These are phyloP conservation scores for Trichoderma asperellum DNA, from an alignment of 2,329 filamentous ascomycete species.

Conservation along the genomic window DNA sequence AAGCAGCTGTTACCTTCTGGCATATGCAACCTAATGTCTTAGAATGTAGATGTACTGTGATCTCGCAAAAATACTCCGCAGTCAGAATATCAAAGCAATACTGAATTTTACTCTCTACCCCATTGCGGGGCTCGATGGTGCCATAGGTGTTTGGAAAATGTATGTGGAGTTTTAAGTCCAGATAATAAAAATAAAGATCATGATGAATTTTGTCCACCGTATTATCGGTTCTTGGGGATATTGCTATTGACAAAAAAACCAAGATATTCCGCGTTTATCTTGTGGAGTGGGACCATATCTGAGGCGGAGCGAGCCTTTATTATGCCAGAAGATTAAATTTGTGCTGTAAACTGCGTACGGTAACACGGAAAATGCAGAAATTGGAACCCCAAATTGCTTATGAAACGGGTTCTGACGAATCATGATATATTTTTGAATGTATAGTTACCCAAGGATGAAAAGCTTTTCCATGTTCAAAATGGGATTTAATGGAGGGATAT, in stretches of 20 bases:
- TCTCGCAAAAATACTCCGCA: neutral
- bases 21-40: neutral
- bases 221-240: neutral
- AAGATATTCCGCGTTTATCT: neutral
- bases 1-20: neutral
- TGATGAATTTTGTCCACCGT: neutral
- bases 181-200: neutral
- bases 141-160: neutral
- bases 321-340: neutral
- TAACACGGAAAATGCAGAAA: too few species aligned
- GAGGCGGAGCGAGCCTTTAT: neutral
- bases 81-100: neutral
- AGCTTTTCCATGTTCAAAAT: too few species aligned
- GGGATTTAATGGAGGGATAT: too few species aligned
- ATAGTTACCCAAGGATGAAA: too few species aligned
- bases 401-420: too few species aligned
- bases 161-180: neutral
- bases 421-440: too few species aligned
- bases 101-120: neutral
- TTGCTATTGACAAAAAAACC: neutral
- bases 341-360: too few species aligned
- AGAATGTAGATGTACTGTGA: neutral
- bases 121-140: neutral
- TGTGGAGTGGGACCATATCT: neutral
- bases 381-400: too few species aligned